Base-by-base conservation (phyloP, 108 stramenopile species). In the Aurantiochytrium sp. region DNA sequence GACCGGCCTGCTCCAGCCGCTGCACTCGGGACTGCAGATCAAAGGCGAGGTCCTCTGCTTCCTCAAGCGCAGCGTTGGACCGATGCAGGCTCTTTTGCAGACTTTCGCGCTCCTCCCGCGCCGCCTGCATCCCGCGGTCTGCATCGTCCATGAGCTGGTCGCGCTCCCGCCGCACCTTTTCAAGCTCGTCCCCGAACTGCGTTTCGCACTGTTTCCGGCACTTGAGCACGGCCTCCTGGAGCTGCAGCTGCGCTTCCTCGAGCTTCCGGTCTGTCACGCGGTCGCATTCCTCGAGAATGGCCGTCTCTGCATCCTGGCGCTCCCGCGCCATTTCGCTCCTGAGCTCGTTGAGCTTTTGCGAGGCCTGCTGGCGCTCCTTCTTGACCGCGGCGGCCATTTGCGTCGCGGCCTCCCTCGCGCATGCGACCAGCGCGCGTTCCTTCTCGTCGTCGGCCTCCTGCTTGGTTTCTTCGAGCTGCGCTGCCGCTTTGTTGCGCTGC, bases 231-330 rank as follows among this genome's bases (percentile, higher is more conserved):
- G 73, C 73, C 39, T 48, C 45, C 30, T 81, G 73, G 39, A 81
- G 73, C 32, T 48, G 73, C 39, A 48, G 39, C n/a, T 81, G 39
- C n/a, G 73, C 73, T 24, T 81, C 73, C 39, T 81, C 45, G 27
- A 81, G 73, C 45, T 81, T 81, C 24, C 30, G 39, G 19, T 81
- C 73, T 2, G 73, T 81, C 1, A 81, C 45, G 12, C 42, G 42
- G 32, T 81, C 30, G 73, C 73, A 81, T 24, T 81, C 73, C 3
- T 81, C 73, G 12, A 81, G 73, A 24, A 81, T 81, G n/a, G 45
- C 39, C n/a, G 39, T 24, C 45, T 81, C 73, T 1, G 73, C 8
- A 6, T 41, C 73, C 39, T 81, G 6, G 45, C 73, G 73, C 45
- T 81, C 73, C 8, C 30, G 42, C 19, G 15, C 21, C 21, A 81